Evolutionary conservation across 495 filamentous ascomycete species (phyloP).

Genomic region (Penicillium roqueforti): DNA sequence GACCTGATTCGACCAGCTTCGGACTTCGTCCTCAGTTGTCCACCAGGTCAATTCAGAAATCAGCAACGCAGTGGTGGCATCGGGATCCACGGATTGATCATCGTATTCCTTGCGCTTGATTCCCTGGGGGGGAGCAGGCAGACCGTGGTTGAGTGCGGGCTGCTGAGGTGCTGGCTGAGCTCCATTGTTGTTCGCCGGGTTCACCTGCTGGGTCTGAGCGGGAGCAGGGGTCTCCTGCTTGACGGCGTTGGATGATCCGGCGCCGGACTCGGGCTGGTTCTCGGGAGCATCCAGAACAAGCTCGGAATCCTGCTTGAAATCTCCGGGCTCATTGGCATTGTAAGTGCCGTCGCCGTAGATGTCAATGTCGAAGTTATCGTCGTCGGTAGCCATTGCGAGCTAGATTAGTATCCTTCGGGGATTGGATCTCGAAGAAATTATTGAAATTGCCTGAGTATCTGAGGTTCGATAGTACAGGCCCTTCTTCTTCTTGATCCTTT

Average conservation of each 20-base stretch:
- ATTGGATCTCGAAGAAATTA: slow-evolving; percentile 14
- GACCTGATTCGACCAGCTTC: slow-evolving; percentile 77
- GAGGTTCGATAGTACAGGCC: slow-evolving; percentile 33
- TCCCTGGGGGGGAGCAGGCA: slow-evolving; percentile 52
- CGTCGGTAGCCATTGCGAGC: slow-evolving; percentile 66
- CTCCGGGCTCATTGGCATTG: slow-evolving; percentile 44
- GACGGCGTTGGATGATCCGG: background rate
- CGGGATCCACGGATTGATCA: slow-evolving; percentile 72
- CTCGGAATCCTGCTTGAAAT: slow-evolving; percentile 46
- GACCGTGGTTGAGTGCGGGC: slow-evolving; percentile 16
- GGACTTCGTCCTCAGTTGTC: slow-evolving; percentile 92
- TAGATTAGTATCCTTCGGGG: slow-evolving; percentile 19
- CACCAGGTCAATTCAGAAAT: slow-evolving; percentile 93
- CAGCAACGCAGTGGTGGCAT: slow-evolving; percentile 76
- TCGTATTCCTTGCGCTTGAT: slow-evolving; percentile 74
- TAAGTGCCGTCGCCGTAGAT: slow-evolving; percentile 82
- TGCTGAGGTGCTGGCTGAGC: slow-evolving; percentile 16
- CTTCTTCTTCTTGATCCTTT: slow-evolving; percentile 27
- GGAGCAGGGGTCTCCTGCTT: background rate
- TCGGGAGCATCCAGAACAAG: slow-evolving; percentile 39
- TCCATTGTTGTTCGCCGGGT: slow-evolving; percentile 15
- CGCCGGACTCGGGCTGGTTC: slow-evolving; percentile 1
- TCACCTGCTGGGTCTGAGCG: slow-evolving; percentile 2
- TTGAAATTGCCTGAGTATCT: slow-evolving; percentile 31
- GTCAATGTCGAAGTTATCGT: slow-evolving; percentile 98